A percentile compares a stretch with the other conserved stretches of the same genome.
phyloP scores from a whole-genome alignment of 306 rosid genomes.

The Carpinus fangiana region DNA sequence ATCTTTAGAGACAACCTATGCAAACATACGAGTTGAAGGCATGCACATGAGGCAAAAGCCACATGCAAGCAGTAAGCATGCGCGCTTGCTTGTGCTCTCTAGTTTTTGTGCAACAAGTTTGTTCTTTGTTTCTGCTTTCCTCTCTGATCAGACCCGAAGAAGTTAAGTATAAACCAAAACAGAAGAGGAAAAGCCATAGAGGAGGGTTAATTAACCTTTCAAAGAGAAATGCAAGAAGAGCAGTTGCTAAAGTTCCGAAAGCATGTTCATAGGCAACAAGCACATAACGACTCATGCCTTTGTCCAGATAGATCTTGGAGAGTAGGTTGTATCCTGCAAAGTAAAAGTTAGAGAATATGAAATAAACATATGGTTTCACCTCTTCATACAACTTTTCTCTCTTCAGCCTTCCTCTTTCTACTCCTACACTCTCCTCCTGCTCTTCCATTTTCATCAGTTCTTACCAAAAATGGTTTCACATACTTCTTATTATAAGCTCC shows the following conservation, averaged over 20 bases:
- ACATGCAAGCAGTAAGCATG: too few relatives aligned
- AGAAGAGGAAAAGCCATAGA: neutral
- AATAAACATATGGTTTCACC: conserved; percentile 9
- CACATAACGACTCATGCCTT: conserved; percentile 33
- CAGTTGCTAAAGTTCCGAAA: conserved; percentile 20
- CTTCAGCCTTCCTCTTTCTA: neutral
- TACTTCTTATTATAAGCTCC: too few relatives aligned
- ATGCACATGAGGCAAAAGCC: too few relatives aligned
- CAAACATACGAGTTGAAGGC: too few relatives aligned
- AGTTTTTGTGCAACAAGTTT: too few relatives aligned
- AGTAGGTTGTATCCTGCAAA: conserved; percentile 18
- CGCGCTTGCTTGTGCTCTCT: too few relatives aligned
- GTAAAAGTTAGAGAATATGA: conserved; percentile 2
- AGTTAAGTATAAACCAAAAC: neutral
- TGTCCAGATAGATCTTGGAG: conserved; percentile 21
- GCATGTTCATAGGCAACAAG: conserved; percentile 32
- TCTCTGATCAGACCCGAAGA: too few relatives aligned
- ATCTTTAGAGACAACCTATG: too few relatives aligned
- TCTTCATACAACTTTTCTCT: neutral
- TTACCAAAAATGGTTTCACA: too few relatives aligned
- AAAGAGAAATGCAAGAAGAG: conserved; percentile 22
- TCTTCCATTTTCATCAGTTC: conserved; percentile 1
- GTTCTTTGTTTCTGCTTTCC: too few relatives aligned
- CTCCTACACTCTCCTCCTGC: neutral
- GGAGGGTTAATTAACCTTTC: neutral